phyloP scores from a whole-genome alignment of 2,329 filamentous ascomycete species.

The Passalora sequoiae region DNA sequence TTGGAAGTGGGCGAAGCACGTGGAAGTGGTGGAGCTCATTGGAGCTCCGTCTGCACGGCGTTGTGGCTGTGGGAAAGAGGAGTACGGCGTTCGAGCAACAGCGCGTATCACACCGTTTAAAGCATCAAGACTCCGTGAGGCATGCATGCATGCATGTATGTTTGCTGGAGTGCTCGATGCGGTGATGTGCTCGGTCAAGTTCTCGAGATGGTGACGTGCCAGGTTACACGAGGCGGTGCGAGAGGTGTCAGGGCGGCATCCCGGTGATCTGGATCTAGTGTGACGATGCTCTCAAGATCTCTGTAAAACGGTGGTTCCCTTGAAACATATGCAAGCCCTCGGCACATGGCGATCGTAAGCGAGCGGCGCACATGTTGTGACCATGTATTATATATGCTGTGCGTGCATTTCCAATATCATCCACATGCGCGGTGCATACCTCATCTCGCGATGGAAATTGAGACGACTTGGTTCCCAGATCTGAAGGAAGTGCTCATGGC shows the following conservation, averaged over 20 bases:
- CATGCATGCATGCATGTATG: too few species aligned
- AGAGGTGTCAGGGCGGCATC: neutral
- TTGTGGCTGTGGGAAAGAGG: constrained; percentile 2
- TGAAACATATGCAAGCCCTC: neutral
- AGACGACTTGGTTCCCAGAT: too few species aligned
- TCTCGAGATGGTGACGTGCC: neutral
- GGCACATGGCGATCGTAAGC: constrained; percentile 1
- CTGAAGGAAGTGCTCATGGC: too few species aligned
- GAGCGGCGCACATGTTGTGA: constrained; percentile 1
- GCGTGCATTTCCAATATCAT: neutral
- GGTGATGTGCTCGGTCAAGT: neutral
- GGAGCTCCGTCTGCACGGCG: constrained; percentile 1
- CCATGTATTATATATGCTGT: neutral
- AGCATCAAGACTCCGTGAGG: too few species aligned
- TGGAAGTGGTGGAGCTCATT: constrained; percentile 2
- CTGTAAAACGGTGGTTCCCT: neutral
- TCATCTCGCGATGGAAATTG: too few species aligned
- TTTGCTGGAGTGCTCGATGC: too few species aligned
- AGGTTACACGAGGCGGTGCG: neutral
- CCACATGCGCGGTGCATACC: too few species aligned
- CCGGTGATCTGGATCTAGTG: neutral
- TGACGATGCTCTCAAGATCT: neutral
- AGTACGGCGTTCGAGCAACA: too few species aligned
- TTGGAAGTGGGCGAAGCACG: neutral
- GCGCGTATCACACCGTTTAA: too few species aligned